These are phyloP conservation scores for Leishmania major DNA, from an alignment of 208 protist species.

Conservation along the genomic window DNA sequence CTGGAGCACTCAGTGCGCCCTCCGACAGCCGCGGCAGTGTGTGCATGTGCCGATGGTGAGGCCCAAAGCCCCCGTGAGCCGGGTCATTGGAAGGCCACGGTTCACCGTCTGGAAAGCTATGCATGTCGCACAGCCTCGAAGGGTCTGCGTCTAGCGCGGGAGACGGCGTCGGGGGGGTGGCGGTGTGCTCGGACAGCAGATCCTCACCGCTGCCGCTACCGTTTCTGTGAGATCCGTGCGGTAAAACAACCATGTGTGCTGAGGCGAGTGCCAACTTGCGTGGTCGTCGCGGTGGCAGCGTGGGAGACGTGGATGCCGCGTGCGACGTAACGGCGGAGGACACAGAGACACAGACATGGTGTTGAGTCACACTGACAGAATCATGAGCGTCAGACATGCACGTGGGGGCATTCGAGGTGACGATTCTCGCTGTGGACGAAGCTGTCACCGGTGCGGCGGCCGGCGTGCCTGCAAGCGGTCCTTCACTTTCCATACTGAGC, in stretches of 20 bases:
- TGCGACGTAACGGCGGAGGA: background rate
- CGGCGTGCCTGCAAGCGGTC: background rate
- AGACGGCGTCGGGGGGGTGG: background rate
- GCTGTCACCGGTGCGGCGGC: background rate
- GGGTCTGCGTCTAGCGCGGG: no score
- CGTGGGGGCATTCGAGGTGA: background rate
- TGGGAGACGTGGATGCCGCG: background rate
- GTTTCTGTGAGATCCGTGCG: background rate
- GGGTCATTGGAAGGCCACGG: background rate
- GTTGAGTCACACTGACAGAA: background rate
- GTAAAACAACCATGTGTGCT: background rate
- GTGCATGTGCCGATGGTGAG: background rate
- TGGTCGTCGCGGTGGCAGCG: background rate
- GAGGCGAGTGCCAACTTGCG: background rate
- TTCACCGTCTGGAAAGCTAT: background rate
- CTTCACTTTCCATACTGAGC: background rate
- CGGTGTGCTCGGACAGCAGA: background rate
- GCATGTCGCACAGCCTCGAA: background rate
- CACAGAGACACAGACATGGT: background rate
- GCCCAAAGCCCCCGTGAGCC: background rate
- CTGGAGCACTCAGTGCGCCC: background rate
- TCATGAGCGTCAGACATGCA: background rate
- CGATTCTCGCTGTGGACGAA: background rate
- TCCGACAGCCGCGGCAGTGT: background rate
- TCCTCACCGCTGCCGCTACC: background rate